Evolutionary conservation across 768 basidiomycete genomes (phyloP).

Genomic region (Tricholoma hemisulphureum): DNA sequence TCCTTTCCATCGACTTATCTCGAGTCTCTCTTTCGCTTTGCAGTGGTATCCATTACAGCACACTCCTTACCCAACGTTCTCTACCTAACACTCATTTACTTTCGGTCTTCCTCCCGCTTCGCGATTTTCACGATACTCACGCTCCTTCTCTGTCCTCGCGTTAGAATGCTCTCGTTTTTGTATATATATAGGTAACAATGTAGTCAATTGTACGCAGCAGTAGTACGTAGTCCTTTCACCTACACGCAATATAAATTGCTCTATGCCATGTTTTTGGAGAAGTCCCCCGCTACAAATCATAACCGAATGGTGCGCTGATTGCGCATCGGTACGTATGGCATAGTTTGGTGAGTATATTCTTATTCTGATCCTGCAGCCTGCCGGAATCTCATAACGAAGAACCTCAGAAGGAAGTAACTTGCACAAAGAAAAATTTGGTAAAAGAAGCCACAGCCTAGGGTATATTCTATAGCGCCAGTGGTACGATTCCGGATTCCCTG

Average conservation of each 20-base stretch:
- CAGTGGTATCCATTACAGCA: not conserved
- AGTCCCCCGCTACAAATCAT: too few relatives aligned
- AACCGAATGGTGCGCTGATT: too few relatives aligned
- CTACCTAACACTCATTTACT: not conserved
- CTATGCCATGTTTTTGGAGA: too few relatives aligned
- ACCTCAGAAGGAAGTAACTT: too few relatives aligned
- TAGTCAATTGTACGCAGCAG: not conserved
- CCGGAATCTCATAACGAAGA: too few relatives aligned
- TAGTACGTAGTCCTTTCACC: not conserved
- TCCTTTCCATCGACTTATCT: not conserved
- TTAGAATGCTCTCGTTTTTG: not conserved
- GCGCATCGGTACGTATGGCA: too few relatives aligned
- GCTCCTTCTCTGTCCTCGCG: not conserved
- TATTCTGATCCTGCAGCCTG: too few relatives aligned
- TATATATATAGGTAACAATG: not conserved
- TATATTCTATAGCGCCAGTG: too few relatives aligned
- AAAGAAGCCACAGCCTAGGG: too few relatives aligned
- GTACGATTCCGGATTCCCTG: too few relatives aligned
- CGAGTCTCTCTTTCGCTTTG: not conserved
- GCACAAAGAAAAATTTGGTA: too few relatives aligned
- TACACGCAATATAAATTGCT: not conserved
- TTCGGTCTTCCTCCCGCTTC: not conserved
- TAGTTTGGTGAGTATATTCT: too few relatives aligned
- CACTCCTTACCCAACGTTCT: not conserved
- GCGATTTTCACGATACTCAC: not conserved